Conservation (phyloP, 78 protist genomes). For the Guillardia theta region DNA sequence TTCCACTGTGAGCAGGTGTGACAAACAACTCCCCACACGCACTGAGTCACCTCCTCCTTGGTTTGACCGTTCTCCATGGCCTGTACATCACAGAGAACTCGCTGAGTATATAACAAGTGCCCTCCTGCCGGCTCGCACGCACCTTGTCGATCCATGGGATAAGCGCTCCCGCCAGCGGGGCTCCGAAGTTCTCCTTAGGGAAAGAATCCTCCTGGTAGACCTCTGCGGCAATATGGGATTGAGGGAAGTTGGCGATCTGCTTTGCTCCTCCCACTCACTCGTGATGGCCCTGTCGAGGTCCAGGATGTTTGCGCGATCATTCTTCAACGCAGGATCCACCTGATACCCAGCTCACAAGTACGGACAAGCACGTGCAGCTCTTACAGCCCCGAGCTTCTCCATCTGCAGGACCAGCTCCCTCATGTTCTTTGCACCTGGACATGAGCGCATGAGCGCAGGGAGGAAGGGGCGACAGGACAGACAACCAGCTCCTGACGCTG, state of each 20-base stretch:
- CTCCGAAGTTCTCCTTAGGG: background rate
- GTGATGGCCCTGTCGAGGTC: slow-evolving; percentile 15
- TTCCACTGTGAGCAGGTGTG: too few relatives aligned
- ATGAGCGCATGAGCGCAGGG: background rate
- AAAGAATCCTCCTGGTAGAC: too few relatives aligned
- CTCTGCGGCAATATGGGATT: background rate
- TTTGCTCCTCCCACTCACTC: too few relatives aligned
- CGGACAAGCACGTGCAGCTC: background rate
- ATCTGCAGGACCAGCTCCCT: slow-evolving; percentile 23
- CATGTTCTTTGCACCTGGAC: slow-evolving; percentile 19
- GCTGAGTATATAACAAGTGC: background rate
- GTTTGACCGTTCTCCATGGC: too few relatives aligned
- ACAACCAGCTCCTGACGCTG: slow-evolving; percentile 29
- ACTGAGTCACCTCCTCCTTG: too few relatives aligned
- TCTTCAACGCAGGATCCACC: background rate
- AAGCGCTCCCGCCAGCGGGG: slow-evolving; percentile 10
- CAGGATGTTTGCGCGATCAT: background rate
- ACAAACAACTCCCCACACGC: too few relatives aligned
- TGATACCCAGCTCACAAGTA: too few relatives aligned
- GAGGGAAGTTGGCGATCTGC: background rate
- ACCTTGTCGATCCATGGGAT: slow-evolving; percentile 50
- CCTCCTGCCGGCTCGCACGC: background rate
- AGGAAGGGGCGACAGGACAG: background rate
- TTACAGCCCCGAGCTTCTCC: background rate
- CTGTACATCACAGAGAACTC: background rate